phyloP scores from a whole-genome alignment of 169 alveolate species.

The Babesia caballi region DNA sequence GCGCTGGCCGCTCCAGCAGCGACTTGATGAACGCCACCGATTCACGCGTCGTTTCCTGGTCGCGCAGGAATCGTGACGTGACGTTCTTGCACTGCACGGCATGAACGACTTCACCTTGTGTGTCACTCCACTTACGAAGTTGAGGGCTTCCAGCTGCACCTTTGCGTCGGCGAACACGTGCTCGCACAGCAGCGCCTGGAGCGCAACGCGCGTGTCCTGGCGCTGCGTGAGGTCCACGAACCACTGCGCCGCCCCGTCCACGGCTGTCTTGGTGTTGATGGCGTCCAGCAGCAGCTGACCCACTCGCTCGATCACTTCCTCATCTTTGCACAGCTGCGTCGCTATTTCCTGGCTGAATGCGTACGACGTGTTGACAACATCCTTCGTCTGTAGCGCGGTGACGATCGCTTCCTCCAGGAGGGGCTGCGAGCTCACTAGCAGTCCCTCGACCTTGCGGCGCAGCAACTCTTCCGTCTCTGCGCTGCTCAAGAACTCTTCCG shows the following conservation, averaged over 20 bases:
- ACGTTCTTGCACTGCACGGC: constrained; percentile 8
- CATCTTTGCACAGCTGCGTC: constrained; percentile 21
- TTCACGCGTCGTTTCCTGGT: background rate
- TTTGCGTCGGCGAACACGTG: background rate
- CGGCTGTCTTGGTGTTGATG: constrained; percentile 43
- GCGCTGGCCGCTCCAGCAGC: background rate
- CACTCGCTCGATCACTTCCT: constrained; percentile 13
- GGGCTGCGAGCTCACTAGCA: background rate
- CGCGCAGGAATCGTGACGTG: background rate
- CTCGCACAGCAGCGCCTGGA: constrained; percentile 3
- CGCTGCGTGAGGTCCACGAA: constrained; percentile 24
- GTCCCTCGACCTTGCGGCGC: background rate
- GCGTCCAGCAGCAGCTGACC: constrained; percentile 44
- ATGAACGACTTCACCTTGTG: too few species aligned
- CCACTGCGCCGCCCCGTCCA: constrained; percentile 52
- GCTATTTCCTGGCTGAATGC: background rate
- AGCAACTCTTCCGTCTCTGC: constrained; percentile 11
- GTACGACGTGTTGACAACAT: background rate
- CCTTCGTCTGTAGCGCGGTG: background rate
- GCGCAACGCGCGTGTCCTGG: constrained; percentile 17
- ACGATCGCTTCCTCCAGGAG: background rate
- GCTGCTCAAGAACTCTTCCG: constrained; percentile 25
- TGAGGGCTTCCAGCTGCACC: constrained; percentile 21
- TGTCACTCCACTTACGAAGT: background rate
- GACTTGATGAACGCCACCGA: background rate